Percentiles rank a stretch among this genome's conserved stretches.
Conservation (phyloP, 2,329 filamentous ascomycete genomes). For the Gyromitra esculenta region DNA sequence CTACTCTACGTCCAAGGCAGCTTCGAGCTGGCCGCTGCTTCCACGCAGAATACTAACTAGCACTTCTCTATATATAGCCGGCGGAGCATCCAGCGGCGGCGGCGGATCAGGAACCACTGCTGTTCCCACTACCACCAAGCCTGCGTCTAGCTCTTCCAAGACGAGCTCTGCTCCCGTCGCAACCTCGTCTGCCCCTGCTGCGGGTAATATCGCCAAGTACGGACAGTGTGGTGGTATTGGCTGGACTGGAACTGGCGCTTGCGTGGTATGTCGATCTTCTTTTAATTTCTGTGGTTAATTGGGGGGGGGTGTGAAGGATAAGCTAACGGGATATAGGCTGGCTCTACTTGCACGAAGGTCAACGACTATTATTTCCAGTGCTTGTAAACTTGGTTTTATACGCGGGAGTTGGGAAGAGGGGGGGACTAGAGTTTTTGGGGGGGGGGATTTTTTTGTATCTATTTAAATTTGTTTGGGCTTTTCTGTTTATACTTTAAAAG, state of each 20-base stretch:
- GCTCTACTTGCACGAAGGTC: conserved; percentile 60
- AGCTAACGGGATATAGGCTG: conserved; percentile 46
- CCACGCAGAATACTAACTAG: conserved; percentile 41
- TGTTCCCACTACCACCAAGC: conserved; percentile 27
- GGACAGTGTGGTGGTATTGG: conserved; percentile 53
- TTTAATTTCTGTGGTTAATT: background rate
- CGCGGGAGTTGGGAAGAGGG: background rate
- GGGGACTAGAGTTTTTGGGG: background rate
- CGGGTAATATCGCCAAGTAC: conserved; percentile 40
- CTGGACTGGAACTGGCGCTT: conserved; percentile 61
- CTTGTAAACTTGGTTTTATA: conserved; percentile 56
- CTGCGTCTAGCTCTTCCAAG: conserved; percentile 2
- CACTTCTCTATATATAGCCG: background rate
- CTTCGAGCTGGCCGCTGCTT: conserved; percentile 47
- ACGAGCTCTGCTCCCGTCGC: conserved; percentile 6
- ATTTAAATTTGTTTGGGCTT: background rate
- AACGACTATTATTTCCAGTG: conserved; percentile 64
- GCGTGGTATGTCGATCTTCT: conserved; percentile 53
- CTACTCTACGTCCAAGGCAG: conserved; percentile 36
- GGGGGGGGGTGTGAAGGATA: background rate
- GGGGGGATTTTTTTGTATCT: background rate
- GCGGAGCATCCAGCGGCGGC: conserved; percentile 24
- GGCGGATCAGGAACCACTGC: conserved; percentile 1
- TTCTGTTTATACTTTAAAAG: conserved; percentile 19
- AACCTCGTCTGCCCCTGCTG: background rate